Percentiles rank a stretch among this genome's conserved stretches.
Evolutionary conservation across 106 monocot species (phyloP).

Genomic region (Chionographis japonica): DNA sequence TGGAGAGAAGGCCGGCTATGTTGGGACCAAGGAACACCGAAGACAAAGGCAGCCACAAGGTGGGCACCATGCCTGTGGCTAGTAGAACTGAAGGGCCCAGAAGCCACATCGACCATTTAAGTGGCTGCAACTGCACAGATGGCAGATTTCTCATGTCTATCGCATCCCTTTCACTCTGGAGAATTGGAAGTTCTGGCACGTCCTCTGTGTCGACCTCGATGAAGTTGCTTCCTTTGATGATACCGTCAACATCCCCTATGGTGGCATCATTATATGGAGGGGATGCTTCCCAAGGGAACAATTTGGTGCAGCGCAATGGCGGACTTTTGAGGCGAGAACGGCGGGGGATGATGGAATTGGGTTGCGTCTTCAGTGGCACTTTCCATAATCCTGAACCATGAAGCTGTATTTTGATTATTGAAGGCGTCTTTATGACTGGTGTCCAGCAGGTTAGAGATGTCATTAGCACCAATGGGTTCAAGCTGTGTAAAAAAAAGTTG

Average conservation of each 20-base stretch:
- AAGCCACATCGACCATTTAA: slow-evolving; percentile 88
- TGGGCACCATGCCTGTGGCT: slow-evolving; percentile 75
- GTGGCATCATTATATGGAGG: slow-evolving; percentile 18
- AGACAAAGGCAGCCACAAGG: slow-evolving; percentile 78
- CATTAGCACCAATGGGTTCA: slow-evolving; percentile 7
- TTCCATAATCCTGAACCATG: slow-evolving; percentile 4
- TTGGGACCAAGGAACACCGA: slow-evolving; percentile 76
- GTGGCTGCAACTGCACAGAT: slow-evolving; percentile 16
- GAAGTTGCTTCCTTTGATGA: slow-evolving; percentile 40
- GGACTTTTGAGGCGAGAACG: slow-evolving; percentile 7
- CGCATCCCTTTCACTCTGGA: slow-evolving; percentile 29
- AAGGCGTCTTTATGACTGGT: slow-evolving; percentile 11
- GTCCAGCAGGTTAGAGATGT: slow-evolving; percentile 22
- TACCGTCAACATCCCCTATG: slow-evolving; percentile 19
- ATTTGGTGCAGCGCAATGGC: slow-evolving; percentile 33
- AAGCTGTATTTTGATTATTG: slow-evolving; percentile 1
- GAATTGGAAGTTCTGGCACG: slow-evolving; percentile 30
- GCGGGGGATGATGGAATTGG: background rate
- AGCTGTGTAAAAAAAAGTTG: background rate
- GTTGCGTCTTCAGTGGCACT: background rate
- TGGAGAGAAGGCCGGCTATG: slow-evolving; percentile 71
- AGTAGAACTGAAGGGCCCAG: slow-evolving; percentile 76
- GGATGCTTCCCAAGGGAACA: slow-evolving; percentile 58
- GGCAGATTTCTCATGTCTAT: slow-evolving; percentile 35
- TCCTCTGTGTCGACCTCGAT: slow-evolving; percentile 48